Base-by-base conservation (phyloP, 768 basidiomycete genomes). In the Floccularia luteovirens region DNA sequence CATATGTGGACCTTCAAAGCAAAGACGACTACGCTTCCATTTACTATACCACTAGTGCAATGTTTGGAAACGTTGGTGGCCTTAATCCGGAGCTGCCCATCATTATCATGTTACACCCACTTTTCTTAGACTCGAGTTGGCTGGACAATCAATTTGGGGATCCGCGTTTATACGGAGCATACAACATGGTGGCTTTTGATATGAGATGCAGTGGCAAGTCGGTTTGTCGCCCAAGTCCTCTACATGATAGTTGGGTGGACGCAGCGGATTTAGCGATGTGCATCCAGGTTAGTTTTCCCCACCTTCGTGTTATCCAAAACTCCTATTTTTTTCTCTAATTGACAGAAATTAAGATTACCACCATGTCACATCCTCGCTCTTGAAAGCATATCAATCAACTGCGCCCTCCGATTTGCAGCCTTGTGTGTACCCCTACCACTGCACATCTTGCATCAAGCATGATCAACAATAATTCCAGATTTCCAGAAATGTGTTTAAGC, bases 131-230 rank as follows among this genome's bases (percentile, higher is more conserved):
- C 59, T 75, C 76, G 2, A 65, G 72, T 36, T 90, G 83, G 83
- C 61, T 83, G 42, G 65, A 69, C 21, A 63, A 69, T 22, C 83
- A 87, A 38, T 70, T 85, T 35, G 75, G 75, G 20, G 84, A 89
- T 56, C 72, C 72, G 0, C 69, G 84, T 31, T 59, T 90, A 19
- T 57, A 67, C 45, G 53, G 58, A 0, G 57, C 63, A 30, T 87
- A 70, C 59, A 89, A 89, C 53, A 55, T 89, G 22, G 77, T 89
- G 46, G 81, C 82, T 4, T 82, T 88, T 54, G 86, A 89, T 55
- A 73, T 75, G 50, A 76, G 87, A 8, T 67, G 71, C 7, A 66
- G 67, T 20, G 86, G 86, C 11, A 69, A 64, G 55, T 82, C 81
- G 2, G 55, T 57, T 2, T 70, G 63, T 45, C 67, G 75, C 39